Base-by-base conservation (phyloP, 306 rosid species). In the Malus fusca region DNA sequence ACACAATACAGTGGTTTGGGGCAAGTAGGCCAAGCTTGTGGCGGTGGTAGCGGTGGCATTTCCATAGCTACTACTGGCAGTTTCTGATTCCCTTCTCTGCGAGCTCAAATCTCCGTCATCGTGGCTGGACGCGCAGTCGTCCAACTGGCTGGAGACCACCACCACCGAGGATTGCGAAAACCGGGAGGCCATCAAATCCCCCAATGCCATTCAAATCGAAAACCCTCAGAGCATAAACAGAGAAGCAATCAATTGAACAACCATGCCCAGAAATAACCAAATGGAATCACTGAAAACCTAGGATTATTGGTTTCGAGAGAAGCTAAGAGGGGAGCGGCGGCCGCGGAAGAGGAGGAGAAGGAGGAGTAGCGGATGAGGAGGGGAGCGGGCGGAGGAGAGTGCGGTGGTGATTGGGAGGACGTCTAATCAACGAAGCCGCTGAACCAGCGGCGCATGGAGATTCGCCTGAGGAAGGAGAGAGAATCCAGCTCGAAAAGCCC, bases 151-250 rank as follows among this genome's bases (percentile, higher is more conserved):
- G 12, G 97, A 81, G 22, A 90, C 86, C 78, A 88, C 86, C 60
- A 84, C 89, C 43, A 84, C 83, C 42, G 93, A 77, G 82, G 98
- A 89, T 84, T 96, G 97, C 66, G 98, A 92, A 87, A 92, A 88
- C 81, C 96, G 88, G 40, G 99, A 92, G 77, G 94, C 92, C 99
- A 92, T 90, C 81, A 88, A 85, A 84, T 96, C 92, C 77, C 97
- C 98, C 98, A 92, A 92, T 96, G 99, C 99, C 99, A 96, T 96
- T 83, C 99, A 90, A 96, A 90, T 86, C 88, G 31, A 76, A 72
- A 84, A 67, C 80, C 84, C 79, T 43, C 69, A 17, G 46, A 72
- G 22, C 66, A 73, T 12, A 55, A 55, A 56, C 22, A 28, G 59
- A 75, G 64, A 73, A 78, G 82, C 92, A 83, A 82, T 82, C 84